phyloP scores from a whole-genome alignment of 768 basidiomycete species.

The Leccinellum albellum region DNA sequence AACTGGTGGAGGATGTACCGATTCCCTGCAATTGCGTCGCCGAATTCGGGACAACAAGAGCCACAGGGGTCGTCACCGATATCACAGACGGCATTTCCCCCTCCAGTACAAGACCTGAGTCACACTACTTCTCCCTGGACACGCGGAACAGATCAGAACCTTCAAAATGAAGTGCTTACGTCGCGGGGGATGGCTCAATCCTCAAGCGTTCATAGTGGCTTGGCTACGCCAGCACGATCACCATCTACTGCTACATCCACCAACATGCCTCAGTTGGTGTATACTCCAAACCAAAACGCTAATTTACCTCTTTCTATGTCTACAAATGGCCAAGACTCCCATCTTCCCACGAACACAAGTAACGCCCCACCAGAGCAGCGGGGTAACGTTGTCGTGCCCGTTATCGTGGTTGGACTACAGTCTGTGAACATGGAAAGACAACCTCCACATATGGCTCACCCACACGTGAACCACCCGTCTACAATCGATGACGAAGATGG shows the following conservation, averaged over 20 bases:
- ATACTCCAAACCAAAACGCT: conserved; percentile 10
- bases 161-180: conserved; percentile 19
- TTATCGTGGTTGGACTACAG: conserved; percentile 81
- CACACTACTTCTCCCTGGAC: conserved; percentile 16
- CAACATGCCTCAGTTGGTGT: conserved; percentile 16
- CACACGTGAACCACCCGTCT: conserved; percentile 7
- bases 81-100: conserved; percentile 26
- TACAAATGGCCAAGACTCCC: conserved; percentile 13
- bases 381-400: conserved; percentile 61
- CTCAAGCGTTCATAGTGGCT: conserved; percentile 17
- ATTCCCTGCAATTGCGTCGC: conserved; percentile 66
- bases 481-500: conserved; percentile 23
- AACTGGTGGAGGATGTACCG: conserved; percentile 85
- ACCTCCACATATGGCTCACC: conserved; percentile 20
- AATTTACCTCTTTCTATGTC: not conserved
- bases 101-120: conserved; percentile 19
- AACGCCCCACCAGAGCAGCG: conserved; percentile 25
- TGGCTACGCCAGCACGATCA: conserved; percentile 5
- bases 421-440: conserved; percentile 55
- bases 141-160: conserved; percentile 12
- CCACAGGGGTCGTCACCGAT: conserved; percentile 13
- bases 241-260: conserved; percentile 12
- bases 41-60: conserved; percentile 22
- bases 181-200: conserved; percentile 13
- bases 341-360: conserved; percentile 11